Base-by-base conservation (phyloP, 129 eudicot genomes). In the Tagetes erecta region DNA sequence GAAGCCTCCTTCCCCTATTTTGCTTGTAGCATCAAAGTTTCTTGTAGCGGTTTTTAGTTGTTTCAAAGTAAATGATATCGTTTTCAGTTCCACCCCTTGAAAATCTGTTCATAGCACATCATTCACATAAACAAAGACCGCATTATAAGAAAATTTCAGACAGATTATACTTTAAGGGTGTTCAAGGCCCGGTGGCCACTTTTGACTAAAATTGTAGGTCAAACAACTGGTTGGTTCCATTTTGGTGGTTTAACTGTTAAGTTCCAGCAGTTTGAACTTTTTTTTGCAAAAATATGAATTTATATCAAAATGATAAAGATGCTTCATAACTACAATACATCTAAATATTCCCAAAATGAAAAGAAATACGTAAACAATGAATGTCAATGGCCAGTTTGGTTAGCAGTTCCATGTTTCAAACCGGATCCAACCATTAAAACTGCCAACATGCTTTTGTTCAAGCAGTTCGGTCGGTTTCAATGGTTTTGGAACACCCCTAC, bases 1-100 rank as follows among this genome's bases (percentile, higher is more conserved):
- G 51, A 80, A 83, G 58, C 84, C 87, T 36, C 87, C 87, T 76
- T 75, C 84, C 3, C 87, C 86, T 53, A 83, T 75, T 59, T 73
- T 79, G 75, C 75, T 79, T 41, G 78, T 74, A 31, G 38, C 31
- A 35, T 80, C 52, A n/a, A 83, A 83, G 79, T 80, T 76, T 63
- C 47, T 46, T 44, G 87, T 83, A 7, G 87, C 87, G 67, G 68
- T 67, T 71, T 77, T 71, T 37, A 83, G 75, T 76, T 83, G 82
- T 46, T 73, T 83, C 4, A 75, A 83, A 64, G 81, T 75, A 71
- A 79, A 83, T 3, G 75, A 53, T 55, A 78, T 59, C 37, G 76
- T 82, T 37, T 57, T 76, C 68, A 82, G 46, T 40, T 82, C 76
- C 53, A 82, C 60, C 68, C 79, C 80, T 55, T 81, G 60, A 58